These are phyloP conservation scores for Diaporthe aspalathi DNA, from an alignment of 2,329 filamentous ascomycete species.

Conservation along the genomic window DNA sequence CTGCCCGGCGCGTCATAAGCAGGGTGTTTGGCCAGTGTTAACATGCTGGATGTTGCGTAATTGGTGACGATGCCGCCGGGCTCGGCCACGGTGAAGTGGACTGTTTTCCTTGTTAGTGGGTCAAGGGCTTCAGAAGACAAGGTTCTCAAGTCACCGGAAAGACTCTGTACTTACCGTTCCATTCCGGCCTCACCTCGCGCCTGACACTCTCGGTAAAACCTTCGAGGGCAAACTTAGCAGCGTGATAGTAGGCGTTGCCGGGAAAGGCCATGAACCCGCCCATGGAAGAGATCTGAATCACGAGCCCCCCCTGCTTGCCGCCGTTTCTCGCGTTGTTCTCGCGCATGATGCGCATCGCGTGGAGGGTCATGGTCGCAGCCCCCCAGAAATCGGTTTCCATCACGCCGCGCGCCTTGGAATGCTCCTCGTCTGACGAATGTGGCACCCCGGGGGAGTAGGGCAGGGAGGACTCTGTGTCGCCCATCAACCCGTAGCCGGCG, in stretches of 20 bases:
- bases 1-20: slow-evolving; percentile 51
- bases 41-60: slow-evolving; percentile 47
- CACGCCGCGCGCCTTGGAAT: slow-evolving; percentile 40
- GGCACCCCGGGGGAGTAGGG: not conserved
- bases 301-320: slow-evolving; percentile 58
- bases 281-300: slow-evolving; percentile 67
- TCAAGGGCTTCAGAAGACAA: not conserved
- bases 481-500: slow-evolving; percentile 57
- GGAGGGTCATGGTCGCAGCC: slow-evolving; percentile 42
- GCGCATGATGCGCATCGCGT: slow-evolving; percentile 47
- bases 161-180: slow-evolving; percentile 51
- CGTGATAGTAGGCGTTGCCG: slow-evolving; percentile 53
- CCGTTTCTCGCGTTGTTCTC: slow-evolving; percentile 42
- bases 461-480: slow-evolving; percentile 45
- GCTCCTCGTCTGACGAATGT: slow-evolving; percentile 40
- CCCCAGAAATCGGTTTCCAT: slow-evolving; percentile 49
- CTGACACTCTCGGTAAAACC: slow-evolving; percentile 59
- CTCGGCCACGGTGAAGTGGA: slow-evolving; percentile 56
- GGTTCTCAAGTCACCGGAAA: slow-evolving; percentile 36
- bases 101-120: slow-evolving; percentile 38
- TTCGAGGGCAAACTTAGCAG: slow-evolving; percentile 58
- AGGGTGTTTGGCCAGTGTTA: slow-evolving; percentile 52
- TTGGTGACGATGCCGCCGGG: slow-evolving; percentile 55
- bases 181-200: slow-evolving; percentile 55
- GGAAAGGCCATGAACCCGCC: slow-evolving; percentile 55